Percentiles rank a stretch among this genome's conserved stretches.
Conservation (phyloP, 1,284 basidiomycete species). For the Cryptococcus neoformans region DNA sequence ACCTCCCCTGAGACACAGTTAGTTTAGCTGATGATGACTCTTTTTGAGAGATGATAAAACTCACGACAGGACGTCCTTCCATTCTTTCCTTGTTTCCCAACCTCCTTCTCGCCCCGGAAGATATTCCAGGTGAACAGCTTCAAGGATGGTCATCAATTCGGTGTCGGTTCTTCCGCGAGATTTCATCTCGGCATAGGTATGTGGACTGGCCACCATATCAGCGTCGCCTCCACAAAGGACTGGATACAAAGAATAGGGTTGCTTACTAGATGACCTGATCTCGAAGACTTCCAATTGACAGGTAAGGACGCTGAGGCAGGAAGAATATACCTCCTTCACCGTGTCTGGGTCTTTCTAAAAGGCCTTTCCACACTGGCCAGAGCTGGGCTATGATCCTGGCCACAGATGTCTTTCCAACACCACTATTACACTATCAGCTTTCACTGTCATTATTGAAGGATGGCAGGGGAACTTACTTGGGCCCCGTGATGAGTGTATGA, state of each 20-base stretch:
- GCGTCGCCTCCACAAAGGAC: constrained; percentile 6
- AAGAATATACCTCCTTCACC: constrained; percentile 68
- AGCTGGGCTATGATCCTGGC: constrained; percentile 86
- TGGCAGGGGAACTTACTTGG: constrained; percentile 47
- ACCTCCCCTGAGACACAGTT: constrained; percentile 63
- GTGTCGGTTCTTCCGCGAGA: constrained; percentile 61
- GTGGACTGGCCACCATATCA: constrained; percentile 60
- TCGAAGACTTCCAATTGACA: constrained; percentile 78
- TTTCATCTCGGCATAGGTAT: constrained; percentile 74
- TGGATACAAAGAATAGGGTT: not conserved
- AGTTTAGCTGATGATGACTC: constrained; percentile 16
- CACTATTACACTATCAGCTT: constrained; percentile 53
- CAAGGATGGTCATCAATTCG: constrained; percentile 70
- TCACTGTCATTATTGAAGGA: not conserved
- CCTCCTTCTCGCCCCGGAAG: constrained; percentile 85
- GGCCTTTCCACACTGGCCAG: constrained; percentile 61
- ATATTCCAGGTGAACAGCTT: constrained; percentile 79
- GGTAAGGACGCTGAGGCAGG: constrained; percentile 88
- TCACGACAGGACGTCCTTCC: constrained; percentile 76
- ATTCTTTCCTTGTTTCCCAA: constrained; percentile 86
- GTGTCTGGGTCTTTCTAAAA: constrained; percentile 51
- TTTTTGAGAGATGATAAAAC: constrained; percentile 8
- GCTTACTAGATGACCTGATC: constrained; percentile 63
- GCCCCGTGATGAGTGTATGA: constrained; percentile 91
- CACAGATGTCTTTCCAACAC: constrained; percentile 91